A percentile compares a stretch with the other conserved stretches of the same genome.
Evolutionary conservation across 192 early-diverging fungal genomes (phyloP).

Genomic region (Rhizophagus sp.): DNA sequence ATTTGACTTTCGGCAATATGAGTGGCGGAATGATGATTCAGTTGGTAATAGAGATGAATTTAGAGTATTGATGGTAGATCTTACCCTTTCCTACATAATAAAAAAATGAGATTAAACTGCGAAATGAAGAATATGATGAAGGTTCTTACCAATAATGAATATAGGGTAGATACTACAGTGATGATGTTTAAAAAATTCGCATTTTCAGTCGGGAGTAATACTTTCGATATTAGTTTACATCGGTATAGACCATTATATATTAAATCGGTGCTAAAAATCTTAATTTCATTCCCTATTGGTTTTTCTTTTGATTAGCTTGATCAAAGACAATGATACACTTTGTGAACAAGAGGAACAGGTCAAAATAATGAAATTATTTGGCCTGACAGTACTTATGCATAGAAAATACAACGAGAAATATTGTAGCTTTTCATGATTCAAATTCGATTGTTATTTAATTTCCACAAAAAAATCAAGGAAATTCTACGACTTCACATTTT

Average conservation of each 20-base stretch:
- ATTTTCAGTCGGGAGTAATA: slow-evolving; percentile 1
- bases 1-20: not conserved
- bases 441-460: too few relatives aligned
- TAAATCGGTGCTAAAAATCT: not conserved
- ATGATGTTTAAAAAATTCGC: slow-evolving; percentile 4
- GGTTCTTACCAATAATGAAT: slow-evolving; percentile 3
- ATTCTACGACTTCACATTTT: too few relatives aligned
- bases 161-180: slow-evolving; percentile 4
- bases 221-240: not conserved
- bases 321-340: too few relatives aligned
- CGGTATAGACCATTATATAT: not conserved
- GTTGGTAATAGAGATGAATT: not conserved
- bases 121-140: not conserved
- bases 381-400: too few relatives aligned
- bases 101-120: not conserved
- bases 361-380: too few relatives aligned
- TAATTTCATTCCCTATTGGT: not conserved
- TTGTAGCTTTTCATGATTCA: too few relatives aligned
- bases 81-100: not conserved
- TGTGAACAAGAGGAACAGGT: too few relatives aligned
- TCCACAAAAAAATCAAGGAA: too few relatives aligned
- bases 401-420: too few relatives aligned
- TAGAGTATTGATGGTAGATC: not conserved
- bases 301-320: too few relatives aligned
- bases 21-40: not conserved